Conservation (phyloP, 2,329 filamentous ascomycete genomes). For the Alternaria sp. region DNA sequence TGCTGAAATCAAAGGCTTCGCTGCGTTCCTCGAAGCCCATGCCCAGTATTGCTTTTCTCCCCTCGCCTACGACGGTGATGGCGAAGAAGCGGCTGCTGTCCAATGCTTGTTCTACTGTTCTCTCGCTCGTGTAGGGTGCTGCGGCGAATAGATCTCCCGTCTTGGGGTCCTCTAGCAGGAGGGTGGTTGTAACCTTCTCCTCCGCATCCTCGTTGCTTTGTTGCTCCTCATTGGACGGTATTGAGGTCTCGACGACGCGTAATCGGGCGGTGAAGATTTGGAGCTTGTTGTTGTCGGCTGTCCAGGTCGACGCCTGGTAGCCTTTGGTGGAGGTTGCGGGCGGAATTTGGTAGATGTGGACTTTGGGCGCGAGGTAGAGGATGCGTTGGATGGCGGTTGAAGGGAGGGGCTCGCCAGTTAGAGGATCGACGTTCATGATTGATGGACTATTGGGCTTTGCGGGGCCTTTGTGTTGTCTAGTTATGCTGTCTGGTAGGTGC, state of each 20-base stretch:
- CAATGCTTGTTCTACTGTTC: slow-evolving; percentile 75
- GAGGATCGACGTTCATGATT: slow-evolving; percentile 71
- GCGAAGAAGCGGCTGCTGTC: slow-evolving; percentile 88
- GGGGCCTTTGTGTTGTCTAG: not conserved
- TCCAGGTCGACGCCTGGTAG: slow-evolving; percentile 80
- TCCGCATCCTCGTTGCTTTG: slow-evolving; percentile 46
- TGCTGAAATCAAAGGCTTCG: slow-evolving; percentile 85
- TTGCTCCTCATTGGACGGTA: slow-evolving; percentile 46
- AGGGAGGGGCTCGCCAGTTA: slow-evolving; percentile 71
- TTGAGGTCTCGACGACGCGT: slow-evolving; percentile 77
- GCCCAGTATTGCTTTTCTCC: slow-evolving; percentile 79
- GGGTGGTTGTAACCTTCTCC: slow-evolving; percentile 71
- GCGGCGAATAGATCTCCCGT: slow-evolving; percentile 82
- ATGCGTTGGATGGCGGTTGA: slow-evolving; percentile 82
- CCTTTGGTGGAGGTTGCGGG: slow-evolving; percentile 79
- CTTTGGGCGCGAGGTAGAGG: slow-evolving; percentile 74
- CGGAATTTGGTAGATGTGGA: slow-evolving; percentile 89
- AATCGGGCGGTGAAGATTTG: slow-evolving; percentile 87
- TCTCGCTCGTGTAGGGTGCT: slow-evolving; percentile 72
- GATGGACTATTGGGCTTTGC: not conserved
- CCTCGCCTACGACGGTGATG: slow-evolving; percentile 76
- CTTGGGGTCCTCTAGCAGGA: slow-evolving; percentile 78
- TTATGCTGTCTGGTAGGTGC: not conserved
- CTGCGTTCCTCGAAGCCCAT: slow-evolving; percentile 87
- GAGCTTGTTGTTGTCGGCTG: slow-evolving; percentile 66